A percentile compares a stretch with the other conserved stretches of the same genome.
These are phyloP conservation scores for Alopecurus myosuroides DNA, from an alignment of 176 grass and related monocot genomes.

Conservation along the genomic window DNA sequence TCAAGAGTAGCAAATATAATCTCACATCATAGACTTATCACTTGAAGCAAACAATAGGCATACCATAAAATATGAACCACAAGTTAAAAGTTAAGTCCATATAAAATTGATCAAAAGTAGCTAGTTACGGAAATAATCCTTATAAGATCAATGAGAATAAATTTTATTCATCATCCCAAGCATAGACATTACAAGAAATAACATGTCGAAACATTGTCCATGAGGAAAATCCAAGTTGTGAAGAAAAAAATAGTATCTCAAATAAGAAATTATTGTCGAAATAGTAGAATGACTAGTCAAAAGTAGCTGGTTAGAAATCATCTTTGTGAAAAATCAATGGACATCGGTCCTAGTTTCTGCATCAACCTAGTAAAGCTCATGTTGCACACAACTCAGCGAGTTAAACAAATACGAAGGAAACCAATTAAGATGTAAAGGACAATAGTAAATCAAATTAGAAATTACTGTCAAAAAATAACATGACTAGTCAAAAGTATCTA, in stretches of 20 bases:
- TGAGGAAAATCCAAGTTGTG: neutral
- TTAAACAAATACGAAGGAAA: neutral
- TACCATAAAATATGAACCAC: neutral
- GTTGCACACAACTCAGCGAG: neutral
- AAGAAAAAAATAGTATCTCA: neutral
- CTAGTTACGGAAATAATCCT: neutral
- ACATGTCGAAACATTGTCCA: no score
- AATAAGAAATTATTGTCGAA: neutral
- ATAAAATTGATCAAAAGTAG: neutral
- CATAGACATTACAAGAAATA: neutral
- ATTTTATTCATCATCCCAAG: neutral
- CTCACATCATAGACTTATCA: neutral
- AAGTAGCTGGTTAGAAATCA: neutral
- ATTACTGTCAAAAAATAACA: neutral
- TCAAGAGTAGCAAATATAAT: constrained; percentile 28
- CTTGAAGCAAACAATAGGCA: neutral
- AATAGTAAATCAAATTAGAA: no score
- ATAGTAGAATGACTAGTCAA: neutral
- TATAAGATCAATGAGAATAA: neutral
- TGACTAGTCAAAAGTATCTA: neutral
- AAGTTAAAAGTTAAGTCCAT: neutral
- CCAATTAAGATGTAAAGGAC: neutral
- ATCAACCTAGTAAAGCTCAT: neutral
- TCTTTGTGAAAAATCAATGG: neutral
- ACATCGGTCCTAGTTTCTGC: neutral